phyloP scores from a whole-genome alignment of 208 protist genomes.

The Acanthamoeba triangularis region DNA sequence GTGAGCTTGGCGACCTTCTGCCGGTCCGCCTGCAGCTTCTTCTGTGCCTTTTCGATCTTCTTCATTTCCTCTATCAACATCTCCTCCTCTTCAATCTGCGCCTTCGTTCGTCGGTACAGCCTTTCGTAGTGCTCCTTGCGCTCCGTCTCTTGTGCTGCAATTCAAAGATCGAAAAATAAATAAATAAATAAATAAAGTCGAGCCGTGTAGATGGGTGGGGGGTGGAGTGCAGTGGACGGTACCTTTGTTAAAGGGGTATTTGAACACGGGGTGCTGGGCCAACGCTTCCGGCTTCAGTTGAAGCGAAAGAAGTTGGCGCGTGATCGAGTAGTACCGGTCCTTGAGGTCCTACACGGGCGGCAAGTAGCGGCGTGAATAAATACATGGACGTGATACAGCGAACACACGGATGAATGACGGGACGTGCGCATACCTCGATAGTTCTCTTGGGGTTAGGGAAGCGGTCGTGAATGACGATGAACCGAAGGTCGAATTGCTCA shows the following conservation, averaged over 20 bases:
- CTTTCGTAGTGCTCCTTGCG: constrained; percentile 47
- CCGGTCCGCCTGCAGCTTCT: background rate
- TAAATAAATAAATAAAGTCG: constrained; percentile 11
- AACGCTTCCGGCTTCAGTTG: background rate
- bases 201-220: too few relatives aligned
- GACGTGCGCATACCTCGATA: background rate
- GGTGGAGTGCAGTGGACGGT: background rate
- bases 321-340: constrained; percentile 36
- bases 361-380: background rate
- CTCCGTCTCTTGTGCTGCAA: constrained; percentile 8
- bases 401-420: background rate
- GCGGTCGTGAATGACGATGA: constrained; percentile 77
- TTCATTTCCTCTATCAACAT: constrained; percentile 6
- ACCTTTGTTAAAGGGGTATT: constrained; percentile 40
- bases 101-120: background rate
- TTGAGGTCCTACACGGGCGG: constrained; percentile 49
- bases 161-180: background rate
- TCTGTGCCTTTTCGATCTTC: constrained; percentile 35
- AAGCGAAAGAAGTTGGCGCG: background rate
- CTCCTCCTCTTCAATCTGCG: constrained; percentile 37
- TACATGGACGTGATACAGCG: background rate
- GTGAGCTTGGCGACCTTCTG: constrained; percentile 39
- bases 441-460: constrained; percentile 26
- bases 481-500: constrained; percentile 77
- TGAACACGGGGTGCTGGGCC: constrained; percentile 33